Evolutionary conservation across 805 yeast species (phyloP).

Genomic region (Zygoascus bituminiphila): DNA sequence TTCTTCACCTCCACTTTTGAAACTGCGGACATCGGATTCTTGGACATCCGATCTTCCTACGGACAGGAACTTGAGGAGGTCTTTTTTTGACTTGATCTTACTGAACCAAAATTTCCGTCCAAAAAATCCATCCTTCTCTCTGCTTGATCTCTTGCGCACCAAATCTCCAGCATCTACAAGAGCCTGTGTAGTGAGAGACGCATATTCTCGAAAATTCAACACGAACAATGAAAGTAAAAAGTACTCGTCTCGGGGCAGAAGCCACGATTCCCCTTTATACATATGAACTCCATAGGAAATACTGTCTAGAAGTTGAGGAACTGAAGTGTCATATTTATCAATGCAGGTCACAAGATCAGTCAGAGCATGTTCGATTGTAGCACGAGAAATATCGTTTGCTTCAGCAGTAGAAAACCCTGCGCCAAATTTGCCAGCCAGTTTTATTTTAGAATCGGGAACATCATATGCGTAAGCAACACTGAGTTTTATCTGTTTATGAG

Average conservation of each 20-base stretch:
- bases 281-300: slow-evolving; percentile 11
- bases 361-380: slow-evolving; percentile 18
- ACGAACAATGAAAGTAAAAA: slow-evolving; percentile 43
- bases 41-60: slow-evolving; percentile 15
- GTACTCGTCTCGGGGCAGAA: slow-evolving; percentile 42
- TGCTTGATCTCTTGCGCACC: slow-evolving; percentile 23
- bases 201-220: slow-evolving; percentile 38
- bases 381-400: not conserved
- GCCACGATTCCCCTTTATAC: slow-evolving; percentile 22
- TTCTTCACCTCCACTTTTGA: not conserved
- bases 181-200: slow-evolving; percentile 28
- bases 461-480: slow-evolving; percentile 36
- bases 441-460: slow-evolving; percentile 21
- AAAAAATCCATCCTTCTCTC: slow-evolving; percentile 31
- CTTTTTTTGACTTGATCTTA: slow-evolving; percentile 28
- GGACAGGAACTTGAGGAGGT: slow-evolving; percentile 32
- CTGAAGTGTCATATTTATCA: slow-evolving; percentile 29
- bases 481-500: slow-evolving; percentile 28
- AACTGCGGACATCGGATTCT: slow-evolving; percentile 13
- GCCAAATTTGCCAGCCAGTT: not conserved
- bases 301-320: slow-evolving; percentile 30
- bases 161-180: slow-evolving; percentile 29
- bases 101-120: slow-evolving; percentile 40
- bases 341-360: slow-evolving; percentile 28
- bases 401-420: not conserved